Evolutionary conservation across 2,329 filamentous ascomycete genomes (phyloP).

Genomic region (Zymoseptoria brevis): DNA sequence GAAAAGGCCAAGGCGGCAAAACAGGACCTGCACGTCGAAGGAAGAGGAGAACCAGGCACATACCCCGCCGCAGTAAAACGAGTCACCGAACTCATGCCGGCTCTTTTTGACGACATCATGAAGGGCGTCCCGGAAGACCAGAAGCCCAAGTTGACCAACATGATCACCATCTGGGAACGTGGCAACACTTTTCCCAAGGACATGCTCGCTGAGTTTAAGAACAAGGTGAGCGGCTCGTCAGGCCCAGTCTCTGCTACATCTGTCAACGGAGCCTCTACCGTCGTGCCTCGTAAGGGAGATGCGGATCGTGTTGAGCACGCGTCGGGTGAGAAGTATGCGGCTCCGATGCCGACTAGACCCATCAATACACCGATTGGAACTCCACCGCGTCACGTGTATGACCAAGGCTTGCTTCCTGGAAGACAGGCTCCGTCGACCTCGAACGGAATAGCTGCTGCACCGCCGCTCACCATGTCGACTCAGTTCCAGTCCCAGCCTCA

Average conservation of each 20-base stretch:
- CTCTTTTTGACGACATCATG: constrained; percentile 92
- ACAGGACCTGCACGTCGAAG: constrained; percentile 57
- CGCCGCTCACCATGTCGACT: constrained; percentile 4
- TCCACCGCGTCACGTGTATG: constrained; percentile 25
- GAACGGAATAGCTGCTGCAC: constrained; percentile 9
- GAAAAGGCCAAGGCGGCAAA: constrained; percentile 84
- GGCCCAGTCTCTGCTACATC: constrained; percentile 7
- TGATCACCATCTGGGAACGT: constrained; percentile 97
- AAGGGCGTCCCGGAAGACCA: constrained; percentile 82
- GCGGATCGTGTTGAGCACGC: constrained; percentile 10
- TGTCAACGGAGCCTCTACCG: constrained; percentile 8
- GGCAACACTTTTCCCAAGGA: constrained; percentile 77
- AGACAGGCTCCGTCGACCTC: constrained; percentile 7
- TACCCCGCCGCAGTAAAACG: constrained; percentile 91
- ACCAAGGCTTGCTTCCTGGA: constrained; percentile 24
- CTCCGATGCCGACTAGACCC: constrained; percentile 25
- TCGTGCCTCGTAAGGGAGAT: constrained; percentile 8
- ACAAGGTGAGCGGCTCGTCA: constrained; percentile 38
- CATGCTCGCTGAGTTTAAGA: constrained; percentile 76
- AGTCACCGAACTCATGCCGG: constrained; percentile 89
- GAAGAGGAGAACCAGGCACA: constrained; percentile 79
- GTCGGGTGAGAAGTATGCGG: constrained; percentile 24
- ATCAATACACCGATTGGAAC: constrained; percentile 24
- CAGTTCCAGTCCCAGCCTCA: constrained; percentile 6
- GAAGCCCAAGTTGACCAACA: constrained; percentile 95